A percentile compares a stretch with the other conserved stretches of the same genome.
phyloP scores from a whole-genome alignment of 2,329 filamentous ascomycete species.

The Fusarium buxicola region DNA sequence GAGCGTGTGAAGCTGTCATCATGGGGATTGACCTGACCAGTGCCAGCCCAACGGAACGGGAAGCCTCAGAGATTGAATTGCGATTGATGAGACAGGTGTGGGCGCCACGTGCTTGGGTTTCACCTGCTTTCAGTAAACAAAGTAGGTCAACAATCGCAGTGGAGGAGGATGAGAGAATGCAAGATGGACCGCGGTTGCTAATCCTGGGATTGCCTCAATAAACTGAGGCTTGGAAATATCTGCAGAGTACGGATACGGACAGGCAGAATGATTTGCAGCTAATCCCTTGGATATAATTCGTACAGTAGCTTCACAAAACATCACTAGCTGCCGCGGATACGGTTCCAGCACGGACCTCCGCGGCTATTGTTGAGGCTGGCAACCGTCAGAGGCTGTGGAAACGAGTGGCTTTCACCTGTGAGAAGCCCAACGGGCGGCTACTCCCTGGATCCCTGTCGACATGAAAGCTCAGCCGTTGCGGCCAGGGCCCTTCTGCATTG shows the following conservation, averaged over 20 bases:
- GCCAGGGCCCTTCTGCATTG: slow-evolving; percentile 1
- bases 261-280: background rate
- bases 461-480: slow-evolving; percentile 9
- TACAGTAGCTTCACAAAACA: slow-evolving; percentile 7
- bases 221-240: no score
- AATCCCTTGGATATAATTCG: background rate
- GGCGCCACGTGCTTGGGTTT: slow-evolving; percentile 21
- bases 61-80: background rate
- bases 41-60: background rate
- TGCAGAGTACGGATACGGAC: no score
- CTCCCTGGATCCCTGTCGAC: slow-evolving; percentile 24
- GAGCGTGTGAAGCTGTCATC: background rate
- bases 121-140: slow-evolving; percentile 7
- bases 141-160: background rate
- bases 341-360: slow-evolving; percentile 10
- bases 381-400: slow-evolving; percentile 3
- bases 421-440: slow-evolving; percentile 22
- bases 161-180: slow-evolving; percentile 8
- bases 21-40: background rate
- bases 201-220: background rate
- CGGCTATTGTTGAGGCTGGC: slow-evolving; percentile 10
- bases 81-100: slow-evolving; percentile 4
- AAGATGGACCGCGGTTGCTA: background rate
- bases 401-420: slow-evolving; percentile 1
- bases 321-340: background rate